Conservation (phyloP, 2,329 filamentous ascomycete genomes). For the Hypoxylon sp. region DNA sequence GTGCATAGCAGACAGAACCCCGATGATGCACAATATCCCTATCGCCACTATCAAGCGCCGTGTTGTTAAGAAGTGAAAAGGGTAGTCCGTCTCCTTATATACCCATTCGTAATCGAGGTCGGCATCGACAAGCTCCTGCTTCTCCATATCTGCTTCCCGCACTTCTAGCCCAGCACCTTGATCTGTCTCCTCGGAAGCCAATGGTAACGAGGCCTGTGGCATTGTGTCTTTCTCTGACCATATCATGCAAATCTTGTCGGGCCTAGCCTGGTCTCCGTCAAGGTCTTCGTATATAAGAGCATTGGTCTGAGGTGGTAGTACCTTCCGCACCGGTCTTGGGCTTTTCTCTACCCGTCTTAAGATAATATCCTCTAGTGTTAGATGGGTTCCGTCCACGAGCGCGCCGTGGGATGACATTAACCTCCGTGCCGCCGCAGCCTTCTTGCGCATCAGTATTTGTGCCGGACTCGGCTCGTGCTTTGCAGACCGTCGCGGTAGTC, state of each 20-base stretch:
- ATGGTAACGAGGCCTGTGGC: too few relatives aligned
- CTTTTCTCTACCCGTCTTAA: too few relatives aligned
- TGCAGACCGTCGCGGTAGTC: slow-evolving; percentile 17
- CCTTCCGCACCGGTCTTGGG: too few relatives aligned
- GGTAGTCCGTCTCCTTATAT: slow-evolving; percentile 12
- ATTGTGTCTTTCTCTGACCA: too few relatives aligned
- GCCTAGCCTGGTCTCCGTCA: too few relatives aligned
- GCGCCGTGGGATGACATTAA: slow-evolving; percentile 43
- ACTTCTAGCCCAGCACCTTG: slow-evolving; percentile 10
- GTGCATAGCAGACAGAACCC: slow-evolving; percentile 29
- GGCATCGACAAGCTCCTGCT: slow-evolving; percentile 26
- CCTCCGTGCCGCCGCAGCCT: slow-evolving; percentile 54
- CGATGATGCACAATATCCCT: slow-evolving; percentile 44
- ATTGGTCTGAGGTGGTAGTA: too few relatives aligned
- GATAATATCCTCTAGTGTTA: too few relatives aligned
- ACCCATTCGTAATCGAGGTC: too few relatives aligned
- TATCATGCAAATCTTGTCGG: too few relatives aligned
- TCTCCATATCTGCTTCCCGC: slow-evolving; percentile 32
- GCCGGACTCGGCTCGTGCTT: slow-evolving; percentile 50
- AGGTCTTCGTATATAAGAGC: too few relatives aligned
- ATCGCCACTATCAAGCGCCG: slow-evolving; percentile 45
- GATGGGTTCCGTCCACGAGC: background rate
- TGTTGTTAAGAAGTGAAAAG: slow-evolving; percentile 38
- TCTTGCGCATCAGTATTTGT: slow-evolving; percentile 52
- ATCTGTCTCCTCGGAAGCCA: too few relatives aligned